A percentile compares a stretch with the other conserved stretches of the same genome.
These are phyloP conservation scores for Persicaria maculosa DNA, from an alignment of 148 eudicot species.

Conservation along the genomic window DNA sequence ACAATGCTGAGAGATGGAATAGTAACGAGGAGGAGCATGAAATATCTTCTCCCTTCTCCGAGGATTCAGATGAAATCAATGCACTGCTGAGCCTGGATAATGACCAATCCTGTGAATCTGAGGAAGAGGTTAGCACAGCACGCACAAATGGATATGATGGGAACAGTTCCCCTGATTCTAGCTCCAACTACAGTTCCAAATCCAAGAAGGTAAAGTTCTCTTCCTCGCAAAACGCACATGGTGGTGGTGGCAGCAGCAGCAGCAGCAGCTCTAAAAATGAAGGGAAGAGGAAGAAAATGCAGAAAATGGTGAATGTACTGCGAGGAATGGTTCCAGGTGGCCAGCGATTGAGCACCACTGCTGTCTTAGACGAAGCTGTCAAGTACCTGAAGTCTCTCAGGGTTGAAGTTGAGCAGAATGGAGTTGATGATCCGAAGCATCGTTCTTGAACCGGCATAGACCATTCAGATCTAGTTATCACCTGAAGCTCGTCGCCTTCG, in stretches of 20 bases:
- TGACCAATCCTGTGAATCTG: constrained; percentile 28
- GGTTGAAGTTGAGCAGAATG: constrained; percentile 45
- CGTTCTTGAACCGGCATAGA: neutral
- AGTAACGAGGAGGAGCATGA: constrained; percentile 18
- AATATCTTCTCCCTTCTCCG: constrained; percentile 23
- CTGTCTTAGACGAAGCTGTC: constrained; percentile 69
- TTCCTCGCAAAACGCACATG: constrained; percentile 23
- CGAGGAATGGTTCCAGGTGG: constrained; percentile 61
- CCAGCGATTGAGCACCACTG: constrained; percentile 39
- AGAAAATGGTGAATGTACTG: constrained; percentile 46
- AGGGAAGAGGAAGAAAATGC: constrained; percentile 38
- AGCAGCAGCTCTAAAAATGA: constrained; percentile 18
- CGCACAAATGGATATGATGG: constrained; percentile 32
- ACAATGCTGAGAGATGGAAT: constrained; percentile 12
- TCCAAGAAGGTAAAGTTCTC: constrained; percentile 23
- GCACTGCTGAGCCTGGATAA: constrained; percentile 47
- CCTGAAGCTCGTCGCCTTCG: neutral
- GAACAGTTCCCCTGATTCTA: constrained; percentile 49
- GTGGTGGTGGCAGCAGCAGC: constrained; percentile 18
- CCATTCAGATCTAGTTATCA: neutral
- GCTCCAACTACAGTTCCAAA: constrained; percentile 30
- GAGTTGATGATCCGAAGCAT: constrained; percentile 24
- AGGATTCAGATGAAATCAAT: constrained; percentile 54
- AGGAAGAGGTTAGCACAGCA: constrained; percentile 62
- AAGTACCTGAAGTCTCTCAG: constrained; percentile 53